Base-by-base conservation (phyloP, 176 grass and related monocot genomes). In the Urochloa ruziziensis region DNA sequence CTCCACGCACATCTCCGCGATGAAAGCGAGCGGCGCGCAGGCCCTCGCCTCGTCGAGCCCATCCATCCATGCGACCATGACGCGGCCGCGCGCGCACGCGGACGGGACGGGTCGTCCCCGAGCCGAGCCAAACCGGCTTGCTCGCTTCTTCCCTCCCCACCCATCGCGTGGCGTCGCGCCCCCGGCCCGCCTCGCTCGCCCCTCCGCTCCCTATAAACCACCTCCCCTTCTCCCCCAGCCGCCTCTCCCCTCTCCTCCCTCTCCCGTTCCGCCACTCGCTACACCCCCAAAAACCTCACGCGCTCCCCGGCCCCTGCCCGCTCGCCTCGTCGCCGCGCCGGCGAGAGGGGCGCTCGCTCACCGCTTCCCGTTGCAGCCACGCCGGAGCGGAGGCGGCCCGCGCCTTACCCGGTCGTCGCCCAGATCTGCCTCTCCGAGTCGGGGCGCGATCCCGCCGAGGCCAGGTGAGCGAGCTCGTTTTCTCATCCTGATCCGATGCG, bases 241-340 rank as follows among this genome's bases (percentile, higher is more conserved):
- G 51, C 2, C 72, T 51, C 71, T 72, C 42, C 76, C 75, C 12
- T 4, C 23, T 21, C 9, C 81, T 48, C n/a, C n/a, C n/a, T n/a
- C n/a, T n/a, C n/a, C 10, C 39, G 1, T 53, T 10, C 27, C 51
- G 83, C 53, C n/a, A 28, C 25, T 73, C 67, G 67, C 57, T 43
- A 71, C 84, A 33, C 75, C 67, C n/a, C 64, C 36, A 62, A 86
- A 84, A 86, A 80, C 84, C 84, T 86, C 84, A 63, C 67, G 67
- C 76, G 57, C 76, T 52, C 65, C 1, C 65, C 14, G 8, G 7
- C 62, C 0, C 9, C 30, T 40, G 23, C 30, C 0, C 42, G n/a
- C 75, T 30, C 82, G 9, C 72, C 48, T 39, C 75, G 54, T 43
- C 77, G 44, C 84, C 67, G 21, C 51, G 64, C 54, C 75, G 84